phyloP scores from a whole-genome alignment of 2,329 filamentous ascomycete genomes.

The Bipolaris sorokiniana region DNA sequence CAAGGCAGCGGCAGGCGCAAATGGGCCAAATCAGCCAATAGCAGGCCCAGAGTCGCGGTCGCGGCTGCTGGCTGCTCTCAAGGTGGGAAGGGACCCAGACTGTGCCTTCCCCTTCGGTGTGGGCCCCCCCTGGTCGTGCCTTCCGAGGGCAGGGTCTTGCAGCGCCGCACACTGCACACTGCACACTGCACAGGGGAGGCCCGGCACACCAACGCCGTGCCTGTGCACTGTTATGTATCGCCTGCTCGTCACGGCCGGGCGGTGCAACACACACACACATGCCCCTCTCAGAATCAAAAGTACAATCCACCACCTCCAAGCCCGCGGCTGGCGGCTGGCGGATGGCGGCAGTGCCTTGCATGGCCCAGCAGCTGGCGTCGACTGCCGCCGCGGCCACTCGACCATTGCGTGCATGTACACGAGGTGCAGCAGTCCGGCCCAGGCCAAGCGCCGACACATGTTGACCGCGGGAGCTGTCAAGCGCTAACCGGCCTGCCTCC shows the following conservation, averaged over 20 bases:
- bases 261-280: not conserved
- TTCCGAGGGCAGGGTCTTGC: slow-evolving; percentile 17
- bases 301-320: not conserved
- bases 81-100: slow-evolving; percentile 21
- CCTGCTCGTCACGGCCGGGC: slow-evolving; percentile 1
- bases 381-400: not conserved
- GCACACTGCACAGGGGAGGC: not conserved
- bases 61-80: slow-evolving; percentile 13
- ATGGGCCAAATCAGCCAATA: not conserved
- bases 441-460: slow-evolving; percentile 10
- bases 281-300: not conserved
- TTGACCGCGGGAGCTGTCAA: slow-evolving; percentile 20
- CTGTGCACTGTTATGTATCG: slow-evolving; percentile 6
- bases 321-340: not conserved
- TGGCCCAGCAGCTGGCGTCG: not conserved
- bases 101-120: slow-evolving; percentile 29
- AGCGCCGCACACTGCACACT: no score
- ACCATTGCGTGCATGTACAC: not conserved
- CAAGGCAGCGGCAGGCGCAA: slow-evolving; percentile 5
- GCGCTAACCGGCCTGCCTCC: slow-evolving; percentile 25
- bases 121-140: slow-evolving; percentile 18
- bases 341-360: slow-evolving; percentile 20
- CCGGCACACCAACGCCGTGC: slow-evolving; percentile 11
- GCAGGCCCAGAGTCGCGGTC: not conserved
- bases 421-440: slow-evolving; percentile 13